A percentile compares a stretch with the other conserved stretches of the same genome.
Evolutionary conservation across 345 rosid genomes (phyloP).

Genomic region (Lepidium africanum): DNA sequence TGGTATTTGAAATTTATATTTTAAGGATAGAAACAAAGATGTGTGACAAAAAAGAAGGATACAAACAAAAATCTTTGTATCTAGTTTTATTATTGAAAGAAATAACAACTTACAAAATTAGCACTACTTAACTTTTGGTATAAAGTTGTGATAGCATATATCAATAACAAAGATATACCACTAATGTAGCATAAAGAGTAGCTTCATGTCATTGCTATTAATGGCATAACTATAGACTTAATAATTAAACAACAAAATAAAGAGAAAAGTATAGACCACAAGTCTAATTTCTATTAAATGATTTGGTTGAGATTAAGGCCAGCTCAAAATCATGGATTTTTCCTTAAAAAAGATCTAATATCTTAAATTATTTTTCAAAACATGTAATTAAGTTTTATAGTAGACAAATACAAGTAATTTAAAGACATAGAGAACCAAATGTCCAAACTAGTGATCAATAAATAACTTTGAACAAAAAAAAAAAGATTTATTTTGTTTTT

Average conservation of each 20-base stretch:
- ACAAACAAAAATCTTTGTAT: not conserved
- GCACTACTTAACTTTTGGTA: not conserved
- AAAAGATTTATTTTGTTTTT: not conserved
- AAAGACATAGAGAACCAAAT: no score
- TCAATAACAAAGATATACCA: not conserved
- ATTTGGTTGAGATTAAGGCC: not conserved
- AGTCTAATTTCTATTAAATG: not conserved
- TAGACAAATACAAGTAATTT: no score
- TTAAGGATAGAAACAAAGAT: not conserved
- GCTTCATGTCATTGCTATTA: conserved; percentile 13
- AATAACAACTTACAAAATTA: no score
- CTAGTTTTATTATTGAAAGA: not conserved
- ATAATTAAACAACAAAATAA: not conserved
- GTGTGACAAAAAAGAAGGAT: no score
- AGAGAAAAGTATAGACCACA: not conserved
- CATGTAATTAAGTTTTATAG: no score
- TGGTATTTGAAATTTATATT: not conserved
- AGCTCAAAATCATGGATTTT: not conserved
- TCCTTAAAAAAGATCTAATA: not conserved
- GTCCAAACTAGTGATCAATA: no score
- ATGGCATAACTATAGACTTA: conserved; percentile 3
- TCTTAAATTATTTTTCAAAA: no score
- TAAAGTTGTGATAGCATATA: not conserved
- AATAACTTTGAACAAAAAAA: no score
- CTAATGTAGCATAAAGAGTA: conserved; percentile 15